Evolutionary conservation across 2,329 filamentous ascomycete genomes (phyloP).

Genomic region (Albifimbria verrucaria): DNA sequence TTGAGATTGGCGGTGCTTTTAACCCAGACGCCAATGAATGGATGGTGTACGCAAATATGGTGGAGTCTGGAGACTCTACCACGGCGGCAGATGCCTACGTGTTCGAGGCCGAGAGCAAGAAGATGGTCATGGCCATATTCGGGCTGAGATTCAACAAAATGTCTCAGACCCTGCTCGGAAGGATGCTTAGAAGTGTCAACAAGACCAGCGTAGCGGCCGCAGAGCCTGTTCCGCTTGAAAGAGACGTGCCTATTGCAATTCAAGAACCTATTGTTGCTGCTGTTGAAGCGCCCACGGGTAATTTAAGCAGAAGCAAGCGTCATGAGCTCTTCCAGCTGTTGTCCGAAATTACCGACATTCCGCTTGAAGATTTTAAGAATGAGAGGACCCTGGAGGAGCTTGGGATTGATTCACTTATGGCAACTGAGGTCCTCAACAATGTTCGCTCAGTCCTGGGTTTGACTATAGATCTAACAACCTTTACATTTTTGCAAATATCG

Average conservation of each 20-base stretch:
- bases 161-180: neutral
- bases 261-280: neutral
- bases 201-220: neutral
- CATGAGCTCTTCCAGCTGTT: constrained; percentile 13
- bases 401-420: constrained; percentile 49
- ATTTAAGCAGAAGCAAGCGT: no score
- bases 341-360: constrained; percentile 30
- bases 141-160: neutral
- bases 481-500: neutral
- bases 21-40: neutral
- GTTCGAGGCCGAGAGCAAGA: neutral
- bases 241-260: neutral
- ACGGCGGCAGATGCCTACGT: neutral
- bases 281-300: neutral
- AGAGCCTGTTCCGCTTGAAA: neutral
- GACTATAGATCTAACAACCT: constrained; percentile 30
- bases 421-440: constrained; percentile 36
- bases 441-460: constrained; percentile 29
- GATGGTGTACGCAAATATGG: neutral
- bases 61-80: neutral
- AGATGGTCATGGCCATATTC: neutral
- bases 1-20: neutral
- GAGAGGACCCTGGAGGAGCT: constrained; percentile 36
- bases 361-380: constrained; percentile 30
- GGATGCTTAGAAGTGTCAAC: neutral